Base-by-base conservation (phyloP, 495 filamentous ascomycete species). In the Xylaria grammica region DNA sequence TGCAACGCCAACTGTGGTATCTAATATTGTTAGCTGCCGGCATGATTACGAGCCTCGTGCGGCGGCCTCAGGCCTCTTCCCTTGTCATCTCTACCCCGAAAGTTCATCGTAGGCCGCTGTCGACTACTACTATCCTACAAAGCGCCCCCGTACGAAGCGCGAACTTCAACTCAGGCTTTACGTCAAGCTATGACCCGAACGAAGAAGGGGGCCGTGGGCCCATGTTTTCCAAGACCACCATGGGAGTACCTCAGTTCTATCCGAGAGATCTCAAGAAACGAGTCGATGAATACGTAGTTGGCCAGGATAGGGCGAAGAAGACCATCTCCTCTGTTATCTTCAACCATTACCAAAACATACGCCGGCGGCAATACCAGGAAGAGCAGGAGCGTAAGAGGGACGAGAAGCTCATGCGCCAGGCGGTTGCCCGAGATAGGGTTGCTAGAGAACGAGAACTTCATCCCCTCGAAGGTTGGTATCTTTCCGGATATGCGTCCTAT, bases 251-350 rank as follows among this genome's bases (percentile, higher is more conserved):
- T 22, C 84, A 85, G 50, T 82, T 96, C 63, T 96, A 93, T n/a
- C 93, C 91, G 3, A 87, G 84, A 63, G 81, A 87, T 62, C 80
- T 99, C 67, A 98, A 98, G 77, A 85, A 92, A 67, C 91, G 97
- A 72, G 86, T 98, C 11, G 96, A 99, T 72, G 90, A 94, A 72
- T 98, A 92, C 74, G 94, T 99, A 7, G 94, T 99, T 6, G 96
- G 96, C 24, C 95, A 99, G 74, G 91, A 96, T 68, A 89, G 91
- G 53, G 92, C 95, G n/a, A 99, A 98, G 84, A 95, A 95, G 74
- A 90, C 93, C 26, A 84, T 97, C 55, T 94, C 92, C 66, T 90
- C 93, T 11, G 92, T 94, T 3, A 91, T 99, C n/a, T 97, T 93
- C 77, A 97, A 97, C 78, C 95, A 99, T 71, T 98, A 97, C 73